phyloP scores from a whole-genome alignment of 768 basidiomycete genomes.

The Lentinus tigrinus region DNA sequence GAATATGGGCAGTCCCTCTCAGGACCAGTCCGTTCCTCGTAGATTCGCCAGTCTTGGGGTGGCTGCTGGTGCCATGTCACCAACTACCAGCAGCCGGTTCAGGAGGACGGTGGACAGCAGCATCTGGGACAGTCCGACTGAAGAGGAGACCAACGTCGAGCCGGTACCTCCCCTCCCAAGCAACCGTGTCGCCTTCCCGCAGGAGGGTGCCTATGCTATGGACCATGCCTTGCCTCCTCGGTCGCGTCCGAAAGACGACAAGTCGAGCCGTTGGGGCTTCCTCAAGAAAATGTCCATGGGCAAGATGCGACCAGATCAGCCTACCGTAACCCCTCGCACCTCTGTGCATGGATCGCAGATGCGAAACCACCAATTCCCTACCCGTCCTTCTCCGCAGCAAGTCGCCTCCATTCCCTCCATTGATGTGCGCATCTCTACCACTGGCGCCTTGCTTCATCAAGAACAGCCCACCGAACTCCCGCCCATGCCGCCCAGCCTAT shows the following conservation, averaged over 20 bases:
- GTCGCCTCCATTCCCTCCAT: conserved; percentile 46
- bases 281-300: conserved; percentile 99
- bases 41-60: conserved; percentile 72
- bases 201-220: conserved; percentile 14
- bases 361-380: conserved; percentile 21
- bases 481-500: conserved; percentile 14
- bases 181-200: conserved; percentile 13
- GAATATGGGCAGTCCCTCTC: conserved; percentile 33
- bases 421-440: conserved; percentile 71
- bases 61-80: conserved; percentile 37
- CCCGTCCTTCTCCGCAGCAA: conserved; percentile 16
- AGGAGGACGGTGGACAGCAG: conserved; percentile 38
- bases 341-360: conserved; percentile 31
- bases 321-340: conserved; percentile 34
- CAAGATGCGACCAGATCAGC: conserved; percentile 72
- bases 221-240: conserved; percentile 13
- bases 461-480: conserved; percentile 11
- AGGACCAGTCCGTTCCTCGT: conserved; percentile 35
- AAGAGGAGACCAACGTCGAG: conserved; percentile 20
- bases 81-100: conserved; percentile 37
- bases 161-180: conserved; percentile 14
- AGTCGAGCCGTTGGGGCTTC: conserved; percentile 88
- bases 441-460: conserved; percentile 51
- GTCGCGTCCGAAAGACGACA: conserved; percentile 39
- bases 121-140: conserved; percentile 50